phyloP scores from a whole-genome alignment of 2,329 filamentous ascomycete genomes.

The Aureobasidium sp. region DNA sequence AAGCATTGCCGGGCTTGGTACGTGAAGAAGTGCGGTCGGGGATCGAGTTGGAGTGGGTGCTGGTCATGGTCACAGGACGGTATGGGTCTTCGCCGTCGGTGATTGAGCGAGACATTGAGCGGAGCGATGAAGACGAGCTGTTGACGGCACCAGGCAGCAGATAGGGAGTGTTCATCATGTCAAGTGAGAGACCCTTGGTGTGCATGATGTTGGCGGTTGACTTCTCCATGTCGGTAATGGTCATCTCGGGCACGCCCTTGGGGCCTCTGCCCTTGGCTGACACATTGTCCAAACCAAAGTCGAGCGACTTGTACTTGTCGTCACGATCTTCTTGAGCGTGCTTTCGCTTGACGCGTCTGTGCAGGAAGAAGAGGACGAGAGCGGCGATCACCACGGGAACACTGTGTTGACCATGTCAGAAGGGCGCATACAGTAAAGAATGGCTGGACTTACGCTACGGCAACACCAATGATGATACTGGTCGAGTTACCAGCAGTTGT shows the following conservation, averaged over 20 bases:
- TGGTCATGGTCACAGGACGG: constrained; percentile 53
- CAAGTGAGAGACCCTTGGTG: constrained; percentile 47
- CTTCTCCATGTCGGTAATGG: constrained; percentile 46
- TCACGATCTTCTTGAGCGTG: constrained; percentile 68
- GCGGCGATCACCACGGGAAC: constrained; percentile 64
- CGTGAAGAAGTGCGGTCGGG: constrained; percentile 16
- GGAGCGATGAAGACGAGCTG: constrained; percentile 73
- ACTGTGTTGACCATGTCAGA: constrained; percentile 37
- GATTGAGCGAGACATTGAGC: constrained; percentile 71
- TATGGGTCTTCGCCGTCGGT: constrained; percentile 78
- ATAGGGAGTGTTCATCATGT: constrained; percentile 68
- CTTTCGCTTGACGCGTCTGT: constrained; percentile 66
- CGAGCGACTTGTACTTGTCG: constrained; percentile 82
- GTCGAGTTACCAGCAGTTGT: constrained; percentile 17
- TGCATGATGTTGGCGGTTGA: constrained; percentile 19
- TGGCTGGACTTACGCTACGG: constrained; percentile 24
- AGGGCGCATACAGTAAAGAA: background rate
- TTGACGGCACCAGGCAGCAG: constrained; percentile 79
- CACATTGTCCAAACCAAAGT: constrained; percentile 69
- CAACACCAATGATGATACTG: constrained; percentile 26
- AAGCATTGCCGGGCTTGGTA: constrained; percentile 32
- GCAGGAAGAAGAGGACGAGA: constrained; percentile 63
- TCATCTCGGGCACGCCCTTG: constrained; percentile 41
- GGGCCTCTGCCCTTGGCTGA: constrained; percentile 29
- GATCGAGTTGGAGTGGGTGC: constrained; percentile 33